These are phyloP conservation scores for Flaveria brownii DNA, from an alignment of 129 eudicot species.

Conservation along the genomic window DNA sequence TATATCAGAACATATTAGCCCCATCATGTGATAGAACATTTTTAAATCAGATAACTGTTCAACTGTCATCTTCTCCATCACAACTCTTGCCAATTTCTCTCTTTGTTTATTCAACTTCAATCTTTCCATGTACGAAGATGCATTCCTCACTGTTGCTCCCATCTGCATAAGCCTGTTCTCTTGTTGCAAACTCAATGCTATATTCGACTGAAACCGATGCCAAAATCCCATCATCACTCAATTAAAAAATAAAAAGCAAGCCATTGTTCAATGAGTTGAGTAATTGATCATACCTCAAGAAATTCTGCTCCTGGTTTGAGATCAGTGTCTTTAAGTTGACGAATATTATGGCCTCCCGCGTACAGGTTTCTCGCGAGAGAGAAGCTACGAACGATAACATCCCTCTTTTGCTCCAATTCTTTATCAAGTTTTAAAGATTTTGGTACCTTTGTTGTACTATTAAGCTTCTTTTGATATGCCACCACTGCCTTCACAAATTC, in stretches of 20 bases:
- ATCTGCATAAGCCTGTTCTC: constrained; percentile 79
- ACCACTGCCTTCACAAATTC: constrained; percentile 83
- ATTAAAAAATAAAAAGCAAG: background rate
- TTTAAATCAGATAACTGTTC: constrained; percentile 74
- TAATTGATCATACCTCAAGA: constrained; percentile 52
- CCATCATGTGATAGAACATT: constrained; percentile 88
- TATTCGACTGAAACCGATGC: constrained; percentile 53
- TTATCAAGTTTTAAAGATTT: constrained; percentile 47
- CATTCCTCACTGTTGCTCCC: constrained; percentile 96
- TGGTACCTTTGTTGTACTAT: constrained; percentile 42
- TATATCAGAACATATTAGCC: constrained; percentile 66
- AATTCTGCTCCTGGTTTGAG: constrained; percentile 73
- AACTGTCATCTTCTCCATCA: constrained; percentile 78
- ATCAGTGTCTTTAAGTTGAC: constrained; percentile 50
- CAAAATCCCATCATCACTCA: background rate
- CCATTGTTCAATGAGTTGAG: background rate
- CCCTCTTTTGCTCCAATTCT: constrained; percentile 73
- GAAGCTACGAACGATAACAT: constrained; percentile 62
- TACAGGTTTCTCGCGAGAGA: constrained; percentile 67
- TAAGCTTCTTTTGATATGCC: constrained; percentile 68
- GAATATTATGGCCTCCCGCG: constrained; percentile 36
- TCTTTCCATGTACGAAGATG: constrained; percentile 52
- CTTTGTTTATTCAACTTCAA: constrained; percentile 61
- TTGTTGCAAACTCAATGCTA: constrained; percentile 70
- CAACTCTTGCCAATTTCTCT: constrained; percentile 62